phyloP scores from a whole-genome alignment of 202 grass and related monocot species.

The Bolboschoenoplectus hybrid region DNA sequence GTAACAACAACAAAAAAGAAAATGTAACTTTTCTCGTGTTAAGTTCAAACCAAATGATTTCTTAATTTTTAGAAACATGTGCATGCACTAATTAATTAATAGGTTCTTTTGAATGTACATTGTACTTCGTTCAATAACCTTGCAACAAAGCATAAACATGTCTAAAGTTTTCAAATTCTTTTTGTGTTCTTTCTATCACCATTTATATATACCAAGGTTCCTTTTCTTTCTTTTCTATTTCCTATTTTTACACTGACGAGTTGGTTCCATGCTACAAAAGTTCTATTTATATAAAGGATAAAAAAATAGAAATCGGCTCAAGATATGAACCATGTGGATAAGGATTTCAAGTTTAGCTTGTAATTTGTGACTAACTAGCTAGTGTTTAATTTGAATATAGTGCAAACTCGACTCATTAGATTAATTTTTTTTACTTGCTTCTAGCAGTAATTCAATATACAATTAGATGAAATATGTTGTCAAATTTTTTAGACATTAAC shows the following conservation, averaged over 20 bases:
- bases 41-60: not conserved
- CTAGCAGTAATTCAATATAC: too few species aligned
- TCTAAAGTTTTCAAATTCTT: not conserved
- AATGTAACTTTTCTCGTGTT: conserved; percentile 2
- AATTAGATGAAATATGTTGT: too few species aligned
- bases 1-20: conserved; percentile 1
- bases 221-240: conserved; percentile 11
- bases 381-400: too few species aligned
- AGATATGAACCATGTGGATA: conserved; percentile 5
- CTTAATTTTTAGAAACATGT: not conserved
- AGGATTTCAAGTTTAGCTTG: not conserved
- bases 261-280: not conserved
- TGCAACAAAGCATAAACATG: conserved; percentile 23
- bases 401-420: too few species aligned
- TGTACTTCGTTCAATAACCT: not conserved
- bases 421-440: too few species aligned
- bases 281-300: not conserved
- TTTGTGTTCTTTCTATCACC: not conserved
- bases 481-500: too few species aligned
- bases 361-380: not conserved
- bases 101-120: not conserved
- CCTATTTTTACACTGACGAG: not conserved
- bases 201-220: conserved; percentile 8
- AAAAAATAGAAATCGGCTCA: not conserved
- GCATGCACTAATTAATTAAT: conserved; percentile 3